Percentiles rank a stretch among this genome's conserved stretches.
phyloP scores from a whole-genome alignment of 805 yeast species.

The Saccharomycopsis amapae region DNA sequence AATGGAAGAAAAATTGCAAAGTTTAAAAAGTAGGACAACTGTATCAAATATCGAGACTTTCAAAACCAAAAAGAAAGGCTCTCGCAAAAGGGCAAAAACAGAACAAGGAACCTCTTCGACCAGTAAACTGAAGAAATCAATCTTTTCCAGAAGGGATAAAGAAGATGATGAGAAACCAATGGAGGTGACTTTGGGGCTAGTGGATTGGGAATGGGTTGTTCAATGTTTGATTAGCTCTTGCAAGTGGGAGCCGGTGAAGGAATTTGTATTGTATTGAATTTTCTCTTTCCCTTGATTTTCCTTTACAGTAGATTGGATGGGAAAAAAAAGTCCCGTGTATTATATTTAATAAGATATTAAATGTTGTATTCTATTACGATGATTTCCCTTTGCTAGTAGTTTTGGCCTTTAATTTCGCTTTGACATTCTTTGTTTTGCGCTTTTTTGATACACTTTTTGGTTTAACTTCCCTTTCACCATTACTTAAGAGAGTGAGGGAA shows the following conservation, averaged over 20 bases:
- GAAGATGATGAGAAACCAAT: neutral
- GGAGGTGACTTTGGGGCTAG: slow-evolving; percentile 21
- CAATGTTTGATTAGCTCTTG: slow-evolving; percentile 44
- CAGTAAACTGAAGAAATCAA: neutral
- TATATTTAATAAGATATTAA: too few species aligned
- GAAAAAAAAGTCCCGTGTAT: too few species aligned
- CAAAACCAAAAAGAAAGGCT: neutral
- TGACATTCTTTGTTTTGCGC: neutral
- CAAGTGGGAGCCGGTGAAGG: slow-evolving; percentile 23
- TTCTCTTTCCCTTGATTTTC: too few species aligned
- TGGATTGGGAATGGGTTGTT: slow-evolving; percentile 63
- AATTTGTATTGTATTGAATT: too few species aligned
- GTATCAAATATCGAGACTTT: neutral
- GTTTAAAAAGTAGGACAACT: neutral
- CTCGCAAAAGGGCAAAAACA: slow-evolving; percentile 8
- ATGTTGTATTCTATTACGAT: too few species aligned
- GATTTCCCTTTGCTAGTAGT: too few species aligned
- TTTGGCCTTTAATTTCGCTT: neutral
- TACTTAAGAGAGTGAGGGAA: slow-evolving; percentile 4
- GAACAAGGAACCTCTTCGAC: slow-evolving; percentile 4
- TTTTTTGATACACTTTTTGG: neutral
- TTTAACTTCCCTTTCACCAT: neutral
- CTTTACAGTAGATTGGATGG: too few species aligned
- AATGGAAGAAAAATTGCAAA: slow-evolving; percentile 1
- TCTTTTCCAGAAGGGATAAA: neutral